A percentile compares a stretch with the other conserved stretches of the same genome.
These are phyloP conservation scores for Cephalotrichum gorgonifer DNA, from an alignment of 2,329 filamentous ascomycete genomes.

Conservation along the genomic window DNA sequence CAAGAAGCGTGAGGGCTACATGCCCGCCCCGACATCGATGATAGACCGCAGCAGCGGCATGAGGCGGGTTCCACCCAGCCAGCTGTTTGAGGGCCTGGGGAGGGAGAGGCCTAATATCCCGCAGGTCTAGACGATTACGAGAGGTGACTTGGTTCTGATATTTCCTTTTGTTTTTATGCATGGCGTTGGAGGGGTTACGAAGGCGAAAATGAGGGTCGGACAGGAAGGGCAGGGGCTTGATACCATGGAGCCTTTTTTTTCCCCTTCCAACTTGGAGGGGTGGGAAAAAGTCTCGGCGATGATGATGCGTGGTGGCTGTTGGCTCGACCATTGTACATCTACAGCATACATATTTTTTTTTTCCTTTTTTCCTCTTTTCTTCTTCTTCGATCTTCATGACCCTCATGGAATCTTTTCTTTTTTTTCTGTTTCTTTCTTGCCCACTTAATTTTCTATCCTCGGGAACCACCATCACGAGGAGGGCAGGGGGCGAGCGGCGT, in stretches of 20 bases:
- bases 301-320: neutral
- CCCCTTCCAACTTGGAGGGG: no score
- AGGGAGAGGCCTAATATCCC: conserved; percentile 38
- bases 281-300: neutral
- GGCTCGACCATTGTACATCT: neutral
- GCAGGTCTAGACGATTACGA: conserved; percentile 26
- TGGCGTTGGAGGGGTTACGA: neutral
- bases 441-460: neutral
- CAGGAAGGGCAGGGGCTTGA: neutral
- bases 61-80: conserved; percentile 48
- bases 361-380: conserved; percentile 9
- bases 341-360: neutral
- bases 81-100: conserved; percentile 45
- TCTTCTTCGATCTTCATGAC: neutral
- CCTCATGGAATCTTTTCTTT: neutral
- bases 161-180: neutral
- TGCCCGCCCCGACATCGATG: conserved; percentile 61
- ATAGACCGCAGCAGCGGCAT: conserved; percentile 50
- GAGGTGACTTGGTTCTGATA: neutral
- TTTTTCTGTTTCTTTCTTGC: neutral
- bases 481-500: neutral
- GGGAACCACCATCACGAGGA: neutral
- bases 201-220: neutral
- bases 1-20: conserved; percentile 69
- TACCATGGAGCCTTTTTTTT: neutral